These are phyloP conservation scores for Dipodascopsis tothii DNA, from an alignment of 805 yeast genomes.

Conservation along the genomic window DNA sequence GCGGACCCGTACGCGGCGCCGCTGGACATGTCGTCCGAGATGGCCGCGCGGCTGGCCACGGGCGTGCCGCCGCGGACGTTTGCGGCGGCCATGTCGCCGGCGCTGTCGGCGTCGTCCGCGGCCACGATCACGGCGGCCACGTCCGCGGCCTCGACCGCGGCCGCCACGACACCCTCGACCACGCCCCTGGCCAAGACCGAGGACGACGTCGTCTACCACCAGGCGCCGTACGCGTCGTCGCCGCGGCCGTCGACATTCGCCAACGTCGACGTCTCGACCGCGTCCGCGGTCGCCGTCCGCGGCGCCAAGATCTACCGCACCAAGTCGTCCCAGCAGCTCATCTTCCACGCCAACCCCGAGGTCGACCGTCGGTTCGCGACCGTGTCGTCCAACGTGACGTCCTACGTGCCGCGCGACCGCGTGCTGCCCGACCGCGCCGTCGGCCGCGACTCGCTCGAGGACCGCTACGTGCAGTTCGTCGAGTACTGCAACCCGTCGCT, in stretches of 20 bases:
- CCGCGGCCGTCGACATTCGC: constrained; percentile 2
- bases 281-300: constrained; percentile 16
- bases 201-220: too few relatives aligned
- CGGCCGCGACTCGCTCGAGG: constrained; percentile 2
- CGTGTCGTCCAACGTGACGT: constrained; percentile 1
- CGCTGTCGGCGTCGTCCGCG: too few relatives aligned
- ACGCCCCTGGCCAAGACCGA: too few relatives aligned
- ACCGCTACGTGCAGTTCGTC: constrained; percentile 13
- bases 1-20: too few relatives aligned
- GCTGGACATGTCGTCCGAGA: too few relatives aligned
- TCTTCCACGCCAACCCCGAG: constrained; percentile 18
- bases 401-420: constrained; percentile 10
- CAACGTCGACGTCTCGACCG: constrained; percentile 11
- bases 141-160: too few relatives aligned
- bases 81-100: too few relatives aligned
- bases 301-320: constrained; percentile 9
- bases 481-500: constrained; percentile 19
- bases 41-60: too few relatives aligned
- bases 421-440: constrained; percentile 3
- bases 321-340: constrained; percentile 7
- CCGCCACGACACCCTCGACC: too few relatives aligned
- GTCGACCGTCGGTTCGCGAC: constrained; percentile 9
- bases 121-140: too few relatives aligned
- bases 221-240: neutral
- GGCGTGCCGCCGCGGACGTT: too few relatives aligned